Base-by-base conservation (phyloP, 1,284 basidiomycete genomes). In the Wallemia hederae region DNA sequence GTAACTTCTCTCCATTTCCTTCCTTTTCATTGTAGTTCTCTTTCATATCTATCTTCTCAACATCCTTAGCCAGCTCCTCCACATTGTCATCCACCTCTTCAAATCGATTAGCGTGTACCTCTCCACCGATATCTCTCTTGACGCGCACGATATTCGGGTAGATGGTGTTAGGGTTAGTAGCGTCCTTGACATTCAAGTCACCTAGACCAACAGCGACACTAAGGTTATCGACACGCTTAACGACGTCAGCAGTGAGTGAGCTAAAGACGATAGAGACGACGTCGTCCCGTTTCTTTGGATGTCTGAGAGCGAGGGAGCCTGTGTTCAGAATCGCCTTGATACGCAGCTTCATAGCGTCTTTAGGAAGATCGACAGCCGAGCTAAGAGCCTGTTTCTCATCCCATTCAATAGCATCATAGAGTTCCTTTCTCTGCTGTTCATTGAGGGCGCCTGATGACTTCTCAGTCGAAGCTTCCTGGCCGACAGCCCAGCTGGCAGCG, bases 91-190 rank as follows among this genome's bases (percentile, higher is more conserved):
- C 65, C 0, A 66, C 62, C 14, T 66, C 70, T 27, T 66, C 66
- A 25, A 69, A 66, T 3, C 66, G 55, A 26, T 60, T 17, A 24
- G 65, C 64, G 29, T 65, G 63, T 15, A 64, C 59, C 63, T 55
- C 55, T 73, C 70, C 55, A 63, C 66, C 24, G 69, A 66, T 26
- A 69, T 68, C 15, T 59, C 80, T 77, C 71, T 97, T 96, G 66
- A 98, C 91, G 60, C 83, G 80, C 1, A 98, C 91, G 61, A 99
- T 92, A 70, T 96, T 85, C 3, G 82, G 82, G 69, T 97, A 87
- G 19, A 90, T 74, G 24, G 84, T 86, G 65, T 82, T 77, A 59
- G 76, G 72, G 24, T 85, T 85, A 2, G 90, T 96, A 27, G 87
- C 86, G 69, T 99, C 96, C 67, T 85, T 88, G 11, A 99, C 85